Base-by-base conservation (phyloP, 2,329 filamentous ascomycete genomes). In the Exophiala sp. region DNA sequence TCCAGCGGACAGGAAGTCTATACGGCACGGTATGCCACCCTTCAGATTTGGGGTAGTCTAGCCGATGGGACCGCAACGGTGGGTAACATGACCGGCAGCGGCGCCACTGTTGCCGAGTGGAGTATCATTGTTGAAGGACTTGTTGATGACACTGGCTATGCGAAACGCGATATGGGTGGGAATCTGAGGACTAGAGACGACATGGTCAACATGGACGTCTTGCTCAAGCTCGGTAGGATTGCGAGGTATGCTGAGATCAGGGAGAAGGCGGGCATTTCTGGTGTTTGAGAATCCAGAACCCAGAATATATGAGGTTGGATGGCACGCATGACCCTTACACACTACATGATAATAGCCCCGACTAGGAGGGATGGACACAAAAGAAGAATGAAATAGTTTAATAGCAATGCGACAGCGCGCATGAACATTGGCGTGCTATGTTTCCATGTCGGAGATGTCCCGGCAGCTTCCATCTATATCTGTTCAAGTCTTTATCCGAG, bases 61-160 rank as follows among this genome's bases (percentile, higher is more conserved):
- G 48, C 40, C 35, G 73, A 73, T 51, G 68, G 71, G 43, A 70
- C 59, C 0, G 58, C 66, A 9, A 57, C 60, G n/a, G 61, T 48
- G 6, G 64, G 65, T 39, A 48, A 62, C 5, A 62, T 64, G 23
- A 66, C 68, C 49, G 67, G 67, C 2, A 67, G 65, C 3, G 72
- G 72, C 2, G 71, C 71, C 3, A 74, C 67, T 3, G 70, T 75
- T 7, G 71, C 71, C 1, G 72, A 74, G 52, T 75, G 70, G 69
- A 69, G 65, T 8, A 71, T 75, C 48, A 56, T 75, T 43, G 65
- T 58, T 13, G 55, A 57, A 16, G 51, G 40, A 3, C 27, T 57
- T 40, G 30, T 13, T 6, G 38, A 44, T 27, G 40, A 32, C 24
- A 16, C 43, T n/a, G 22, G 27, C 16, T 46, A 22, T 34, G 42